Evolutionary conservation across 1,284 basidiomycete species (phyloP), one percentile per base, ranked within the genome.

Genomic region (Ustanciosporium gigantosporum): DNA sequence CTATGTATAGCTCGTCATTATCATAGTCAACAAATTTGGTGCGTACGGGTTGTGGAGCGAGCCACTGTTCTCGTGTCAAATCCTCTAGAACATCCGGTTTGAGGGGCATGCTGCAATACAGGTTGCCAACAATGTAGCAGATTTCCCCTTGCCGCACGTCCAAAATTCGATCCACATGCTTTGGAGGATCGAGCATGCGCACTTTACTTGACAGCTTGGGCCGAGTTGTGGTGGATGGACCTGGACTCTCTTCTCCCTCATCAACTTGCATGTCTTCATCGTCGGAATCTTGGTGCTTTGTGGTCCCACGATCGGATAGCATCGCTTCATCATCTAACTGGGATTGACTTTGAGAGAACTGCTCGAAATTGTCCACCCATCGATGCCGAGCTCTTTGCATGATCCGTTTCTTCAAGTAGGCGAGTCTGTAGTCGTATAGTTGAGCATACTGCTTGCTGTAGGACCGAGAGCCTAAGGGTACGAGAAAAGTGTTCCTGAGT

Each of bases 41-140:
- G 7, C 56, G 46, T 1, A 62, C 44, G n/a, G 73, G 86, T 0
- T 89, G 91, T 0, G 90, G 86, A 4, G 90, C 88, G 46, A 96
- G 86, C 50, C 90, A 91, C 78, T 90, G 89, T 91, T 98, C 91
- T 74, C 90, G 83, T 13, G 88, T 91, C 65, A 98, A 84, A 66
- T 99, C 95, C 71, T 93, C 88, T 46, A 99, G 83, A 13, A 99
- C 90, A 70, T 97, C 96, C 0, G 94, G 94, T 77, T 99, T 99
- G 47, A 96, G 83, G 4, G 90, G 90, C 95, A 98, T 97, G 57
- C 95, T 89, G 84, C 95, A 88, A 79, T 97, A 99, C 2, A 97
- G 86, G 0, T 94, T 98, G 2, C 94, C 94, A 49, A 95, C 82
- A 56, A 98, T 85, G 78, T 88, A 96, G 79, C 90, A 95, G 41